Evolutionary conservation across 2,329 filamentous ascomycete genomes (phyloP).

Genomic region (Sclerotinia trifoliorum): DNA sequence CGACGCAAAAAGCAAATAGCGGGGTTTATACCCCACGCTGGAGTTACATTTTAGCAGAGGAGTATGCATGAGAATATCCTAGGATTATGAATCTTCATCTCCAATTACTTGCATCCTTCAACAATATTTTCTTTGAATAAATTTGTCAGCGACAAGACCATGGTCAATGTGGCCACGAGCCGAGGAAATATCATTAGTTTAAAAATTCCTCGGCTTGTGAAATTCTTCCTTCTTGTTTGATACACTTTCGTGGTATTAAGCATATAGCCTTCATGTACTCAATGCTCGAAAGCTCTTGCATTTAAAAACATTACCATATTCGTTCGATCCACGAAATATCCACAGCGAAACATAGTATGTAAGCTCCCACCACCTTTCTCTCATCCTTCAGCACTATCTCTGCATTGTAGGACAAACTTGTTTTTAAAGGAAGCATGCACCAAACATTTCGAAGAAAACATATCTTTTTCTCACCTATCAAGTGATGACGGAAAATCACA

Average conservation of each 20-base stretch:
- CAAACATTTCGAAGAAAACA: too few species aligned
- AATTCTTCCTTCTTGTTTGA: neutral
- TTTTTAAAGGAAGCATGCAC: neutral
- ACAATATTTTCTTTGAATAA: neutral
- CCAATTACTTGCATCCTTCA: neutral
- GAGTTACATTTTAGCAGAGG: neutral
- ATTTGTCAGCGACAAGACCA: neutral
- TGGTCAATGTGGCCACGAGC: too few species aligned
- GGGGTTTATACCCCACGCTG: neutral
- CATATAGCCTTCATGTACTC: neutral
- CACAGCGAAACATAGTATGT: neutral
- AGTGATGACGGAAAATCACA: neutral
- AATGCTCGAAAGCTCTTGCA: neutral
- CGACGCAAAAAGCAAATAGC: neutral
- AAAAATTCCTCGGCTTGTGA: neutral
- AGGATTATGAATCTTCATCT: conserved; percentile 8
- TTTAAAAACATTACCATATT: neutral
- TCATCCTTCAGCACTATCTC: neutral
- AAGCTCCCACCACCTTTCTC: neutral
- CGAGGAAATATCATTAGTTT: neutral
- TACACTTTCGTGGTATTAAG: neutral
- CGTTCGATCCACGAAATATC: neutral
- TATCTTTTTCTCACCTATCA: neutral
- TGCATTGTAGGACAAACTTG: neutral
- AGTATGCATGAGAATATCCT: neutral